Evolutionary conservation across 2,329 filamentous ascomycete genomes (phyloP).

Genomic region (Epichloe baconii): DNA sequence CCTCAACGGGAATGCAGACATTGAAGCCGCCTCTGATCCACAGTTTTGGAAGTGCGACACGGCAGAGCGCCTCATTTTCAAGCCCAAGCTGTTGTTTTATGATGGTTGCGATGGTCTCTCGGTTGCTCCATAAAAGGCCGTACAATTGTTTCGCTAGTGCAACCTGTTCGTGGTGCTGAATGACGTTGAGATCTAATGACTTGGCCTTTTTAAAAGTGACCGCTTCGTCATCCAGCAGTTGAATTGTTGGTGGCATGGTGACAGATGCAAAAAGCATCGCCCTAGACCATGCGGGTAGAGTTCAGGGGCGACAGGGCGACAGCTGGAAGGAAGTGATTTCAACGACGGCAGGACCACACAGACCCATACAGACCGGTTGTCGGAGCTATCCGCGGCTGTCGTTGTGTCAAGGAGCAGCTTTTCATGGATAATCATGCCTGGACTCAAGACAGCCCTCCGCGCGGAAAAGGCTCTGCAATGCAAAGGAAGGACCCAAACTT

Average conservation of each 20-base stretch:
- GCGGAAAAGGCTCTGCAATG: too few relatives aligned
- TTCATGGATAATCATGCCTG: too few relatives aligned
- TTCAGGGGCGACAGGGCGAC: too few relatives aligned
- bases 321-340: too few relatives aligned
- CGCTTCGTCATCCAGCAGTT: neutral
- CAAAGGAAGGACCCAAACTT: too few relatives aligned
- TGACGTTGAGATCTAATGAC: neutral
- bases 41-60: constrained; percentile 10
- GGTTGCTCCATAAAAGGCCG: constrained; percentile 4
- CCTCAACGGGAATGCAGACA: constrained; percentile 19
- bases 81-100: constrained; percentile 15
- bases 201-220: neutral
- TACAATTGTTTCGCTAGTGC: neutral
- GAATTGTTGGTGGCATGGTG: constrained; percentile 1
- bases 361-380: too few relatives aligned
- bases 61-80: constrained; percentile 11
- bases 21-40: constrained; percentile 24
- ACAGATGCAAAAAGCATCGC: neutral
- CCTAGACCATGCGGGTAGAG: too few relatives aligned
- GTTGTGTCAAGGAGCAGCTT: too few relatives aligned
- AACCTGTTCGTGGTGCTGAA: neutral
- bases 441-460: too few relatives aligned
- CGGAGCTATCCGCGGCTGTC: too few relatives aligned
- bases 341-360: too few relatives aligned
- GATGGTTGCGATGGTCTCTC: constrained; percentile 9